phyloP scores from a whole-genome alignment of 805 yeast species.

The Zygosaccharomyces bisporus region DNA sequence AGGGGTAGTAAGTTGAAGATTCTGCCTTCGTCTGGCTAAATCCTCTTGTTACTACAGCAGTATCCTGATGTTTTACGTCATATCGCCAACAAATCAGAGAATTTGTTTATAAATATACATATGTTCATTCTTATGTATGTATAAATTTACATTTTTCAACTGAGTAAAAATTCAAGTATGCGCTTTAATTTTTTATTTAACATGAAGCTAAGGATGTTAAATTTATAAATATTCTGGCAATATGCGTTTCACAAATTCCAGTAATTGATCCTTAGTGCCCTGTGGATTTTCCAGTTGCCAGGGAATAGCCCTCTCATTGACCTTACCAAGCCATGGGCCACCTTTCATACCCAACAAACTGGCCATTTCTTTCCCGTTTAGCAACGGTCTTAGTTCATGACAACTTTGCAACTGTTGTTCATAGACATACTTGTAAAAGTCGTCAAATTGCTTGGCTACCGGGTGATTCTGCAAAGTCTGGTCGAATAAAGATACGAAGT shows the following conservation, averaged over 20 bases:
- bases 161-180: neutral
- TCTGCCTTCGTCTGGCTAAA: too few relatives aligned
- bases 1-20: too few relatives aligned
- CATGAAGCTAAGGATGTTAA: neutral
- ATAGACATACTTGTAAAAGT: conserved; percentile 32
- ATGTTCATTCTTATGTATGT: neutral
- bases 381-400: conserved; percentile 53
- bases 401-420: conserved; percentile 23
- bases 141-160: neutral
- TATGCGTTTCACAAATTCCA: conserved; percentile 38
- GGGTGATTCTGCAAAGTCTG: conserved; percentile 13
- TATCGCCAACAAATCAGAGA: neutral
- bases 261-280: conserved; percentile 50
- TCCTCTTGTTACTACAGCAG: too few relatives aligned
- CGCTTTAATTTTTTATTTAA: too few relatives aligned
- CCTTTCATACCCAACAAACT: conserved; percentile 54
- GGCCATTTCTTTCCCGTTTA: conserved; percentile 72
- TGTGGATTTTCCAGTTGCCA: conserved; percentile 81
- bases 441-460: conserved; percentile 32
- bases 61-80: neutral
- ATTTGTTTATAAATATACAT: neutral
- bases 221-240: conserved; percentile 21
- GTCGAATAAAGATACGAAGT: conserved; percentile 35
- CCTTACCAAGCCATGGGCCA: conserved; percentile 79
- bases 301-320: conserved; percentile 51